These are phyloP conservation scores for Phytophthora meadii DNA, from an alignment of 352 stramenopile species.

Conservation along the genomic window DNA sequence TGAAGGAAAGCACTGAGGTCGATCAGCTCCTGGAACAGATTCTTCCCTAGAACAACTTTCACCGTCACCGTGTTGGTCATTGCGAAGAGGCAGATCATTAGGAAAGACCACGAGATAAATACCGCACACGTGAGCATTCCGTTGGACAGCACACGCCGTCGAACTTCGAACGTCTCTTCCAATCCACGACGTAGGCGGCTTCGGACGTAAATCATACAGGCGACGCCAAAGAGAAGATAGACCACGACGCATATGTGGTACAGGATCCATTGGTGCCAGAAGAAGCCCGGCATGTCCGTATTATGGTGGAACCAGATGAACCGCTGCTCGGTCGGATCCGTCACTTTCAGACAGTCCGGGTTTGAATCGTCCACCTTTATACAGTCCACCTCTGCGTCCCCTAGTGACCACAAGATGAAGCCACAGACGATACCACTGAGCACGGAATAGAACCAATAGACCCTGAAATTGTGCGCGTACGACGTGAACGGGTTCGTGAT, in stretches of 20 bases:
- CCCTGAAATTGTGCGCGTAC: constrained; percentile 81
- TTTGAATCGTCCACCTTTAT: constrained; percentile 25
- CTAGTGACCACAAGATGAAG: constrained; percentile 67
- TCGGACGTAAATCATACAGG: constrained; percentile 81
- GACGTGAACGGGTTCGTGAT: constrained; percentile 92
- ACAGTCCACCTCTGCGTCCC: constrained; percentile 42
- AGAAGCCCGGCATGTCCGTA: constrained; percentile 76
- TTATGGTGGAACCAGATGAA: constrained; percentile 90
- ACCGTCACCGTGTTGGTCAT: constrained; percentile 57
- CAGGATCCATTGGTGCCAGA: constrained; percentile 84
- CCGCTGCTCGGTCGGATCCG: constrained; percentile 41
- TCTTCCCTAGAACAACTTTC: constrained; percentile 45
- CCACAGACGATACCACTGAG: constrained; percentile 76
- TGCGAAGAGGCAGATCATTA: constrained; percentile 75
- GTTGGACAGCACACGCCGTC: constrained; percentile 76
- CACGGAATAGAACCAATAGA: constrained; percentile 88
- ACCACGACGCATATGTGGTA: constrained; percentile 85
- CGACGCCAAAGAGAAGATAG: constrained; percentile 78
- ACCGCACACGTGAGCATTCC: constrained; percentile 83
- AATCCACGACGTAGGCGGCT: constrained; percentile 74
- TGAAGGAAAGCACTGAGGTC: constrained; percentile 84
- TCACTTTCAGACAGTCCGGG: constrained; percentile 31
- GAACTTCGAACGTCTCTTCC: constrained; percentile 88
- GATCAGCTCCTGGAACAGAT: constrained; percentile 65
- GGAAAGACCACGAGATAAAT: constrained; percentile 87